These are phyloP conservation scores for Ceratocystis eucalypticola DNA, from an alignment of 2,329 filamentous ascomycete species.

Conservation along the genomic window DNA sequence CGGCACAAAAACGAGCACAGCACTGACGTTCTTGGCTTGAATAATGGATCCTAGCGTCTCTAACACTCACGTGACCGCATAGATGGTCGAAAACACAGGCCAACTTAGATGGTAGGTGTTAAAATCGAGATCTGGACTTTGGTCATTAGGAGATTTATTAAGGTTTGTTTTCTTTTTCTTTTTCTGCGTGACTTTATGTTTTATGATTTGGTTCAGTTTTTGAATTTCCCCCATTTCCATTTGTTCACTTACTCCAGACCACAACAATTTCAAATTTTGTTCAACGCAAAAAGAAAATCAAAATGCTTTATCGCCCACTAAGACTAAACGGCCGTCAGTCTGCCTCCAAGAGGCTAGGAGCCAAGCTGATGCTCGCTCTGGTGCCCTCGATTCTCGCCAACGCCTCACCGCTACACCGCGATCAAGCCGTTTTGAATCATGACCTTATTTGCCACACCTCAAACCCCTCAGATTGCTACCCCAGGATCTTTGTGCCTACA, in stretches of 20 bases:
- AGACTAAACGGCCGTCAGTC: neutral
- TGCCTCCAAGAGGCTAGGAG: neutral
- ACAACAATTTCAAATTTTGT: neutral
- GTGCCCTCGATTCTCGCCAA: conserved; percentile 13
- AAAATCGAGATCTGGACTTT: neutral
- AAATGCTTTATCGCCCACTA: neutral
- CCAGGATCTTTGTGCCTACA: conserved; percentile 48
- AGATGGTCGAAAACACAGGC: neutral
- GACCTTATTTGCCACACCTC: conserved; percentile 53
- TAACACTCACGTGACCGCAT: neutral
- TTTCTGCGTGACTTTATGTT: too few relatives aligned
- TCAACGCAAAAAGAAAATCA: neutral
- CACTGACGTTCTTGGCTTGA: neutral
- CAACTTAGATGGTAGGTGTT: neutral
- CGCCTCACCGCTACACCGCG: neutral
- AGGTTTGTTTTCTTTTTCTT: neutral
- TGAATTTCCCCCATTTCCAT: too few relatives aligned
- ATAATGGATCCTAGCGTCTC: neutral
- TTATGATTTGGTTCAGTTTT: too few relatives aligned
- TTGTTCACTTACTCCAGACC: neutral
- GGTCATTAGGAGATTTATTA: neutral
- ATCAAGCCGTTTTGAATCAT: conserved; percentile 18
- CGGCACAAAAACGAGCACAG: neutral
- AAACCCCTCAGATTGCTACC: conserved; percentile 50
- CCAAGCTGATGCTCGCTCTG: neutral